Base-by-base conservation (phyloP, 108 stramenopile species). In the Phaeodactylum tricornutum region DNA sequence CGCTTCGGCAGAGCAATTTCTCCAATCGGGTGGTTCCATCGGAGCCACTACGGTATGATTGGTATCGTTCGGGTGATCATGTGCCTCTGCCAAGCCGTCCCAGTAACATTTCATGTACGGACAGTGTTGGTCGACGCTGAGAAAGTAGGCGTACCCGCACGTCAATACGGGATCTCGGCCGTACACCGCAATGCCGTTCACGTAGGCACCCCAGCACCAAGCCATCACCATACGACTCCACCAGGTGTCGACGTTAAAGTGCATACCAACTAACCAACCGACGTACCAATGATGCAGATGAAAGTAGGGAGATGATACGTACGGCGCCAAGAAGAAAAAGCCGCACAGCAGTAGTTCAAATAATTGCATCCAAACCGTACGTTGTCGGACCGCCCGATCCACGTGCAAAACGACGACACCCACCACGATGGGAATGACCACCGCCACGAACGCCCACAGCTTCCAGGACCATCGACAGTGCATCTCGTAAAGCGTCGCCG, bases 231-330 rank as follows among this genome's bases (percentile, higher is more conserved):
- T 45, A 20, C 58, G 48, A 33, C 57, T 55, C 69, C 69, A 75
- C 66, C 66, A 71, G 28, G 57, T 55, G 9, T 66, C 50, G 36
- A 66, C 27, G 46, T 75, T 75, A 22, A 41, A 39, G 19, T 67
- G 69, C 74, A 75, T 71, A 16, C 74, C 74, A 17, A 75, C 2
- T 20, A 62, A 47, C 66, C 66, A 71, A 31, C 61, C 61, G 12
- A 49, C 59, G 32, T 40, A 75, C 84, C 82, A 84, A 53, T 84
- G 82, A 47, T 84, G 82, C 17, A 84, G 64, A 47, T 84, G 82
- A 51, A 79, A 72, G 34, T 79, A 76, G 9, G 46, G 47, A 20
- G 60, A 44, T 28, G 63, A 30, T 19, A 60, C 29, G 36, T 45
- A 56, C 8, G 77, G 77, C 1, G 64, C 27, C 25, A 72, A 25